Evolutionary conservation across 306 rosid species (phyloP).

Genomic region (Mucuna pruriens): DNA sequence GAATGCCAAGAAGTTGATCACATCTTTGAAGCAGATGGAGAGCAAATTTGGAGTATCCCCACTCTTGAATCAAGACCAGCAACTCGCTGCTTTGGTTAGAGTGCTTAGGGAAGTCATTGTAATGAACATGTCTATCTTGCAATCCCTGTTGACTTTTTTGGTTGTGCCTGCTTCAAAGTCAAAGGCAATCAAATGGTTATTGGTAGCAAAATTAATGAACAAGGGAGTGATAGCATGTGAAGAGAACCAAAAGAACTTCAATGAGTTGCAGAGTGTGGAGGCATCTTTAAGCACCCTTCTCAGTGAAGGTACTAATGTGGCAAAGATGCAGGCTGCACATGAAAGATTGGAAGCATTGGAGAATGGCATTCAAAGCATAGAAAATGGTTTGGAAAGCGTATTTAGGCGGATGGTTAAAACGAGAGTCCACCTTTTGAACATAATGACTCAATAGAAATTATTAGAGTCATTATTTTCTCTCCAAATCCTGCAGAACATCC

Average conservation of each 20-base stretch:
- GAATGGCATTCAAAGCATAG: conserved; percentile 51
- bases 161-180: conserved; percentile 40
- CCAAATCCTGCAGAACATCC: too few species aligned
- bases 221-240: conserved; percentile 50
- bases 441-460: conserved; percentile 50
- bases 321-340: conserved; percentile 41
- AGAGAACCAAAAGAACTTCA: conserved; percentile 17
- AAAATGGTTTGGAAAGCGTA: conserved; percentile 53
- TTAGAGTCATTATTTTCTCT: conserved; percentile 33
- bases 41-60: conserved; percentile 39
- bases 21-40: conserved; percentile 49
- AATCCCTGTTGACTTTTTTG: conserved; percentile 48
- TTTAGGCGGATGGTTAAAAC: conserved; percentile 61
- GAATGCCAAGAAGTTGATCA: conserved; percentile 48
- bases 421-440: conserved; percentile 65
- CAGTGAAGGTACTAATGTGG: conserved; percentile 29
- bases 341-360: conserved; percentile 56
- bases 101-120: conserved; percentile 45
- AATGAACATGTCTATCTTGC: conserved; percentile 46
- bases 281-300: conserved; percentile 42
- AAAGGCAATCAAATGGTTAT: conserved; percentile 44
- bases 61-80: conserved; percentile 44
- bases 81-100: conserved; percentile 36
- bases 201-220: conserved; percentile 52
- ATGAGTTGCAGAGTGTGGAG: conserved; percentile 54